Conservation (phyloP, 345 rosid genomes). For the Ceriops tagal region DNA sequence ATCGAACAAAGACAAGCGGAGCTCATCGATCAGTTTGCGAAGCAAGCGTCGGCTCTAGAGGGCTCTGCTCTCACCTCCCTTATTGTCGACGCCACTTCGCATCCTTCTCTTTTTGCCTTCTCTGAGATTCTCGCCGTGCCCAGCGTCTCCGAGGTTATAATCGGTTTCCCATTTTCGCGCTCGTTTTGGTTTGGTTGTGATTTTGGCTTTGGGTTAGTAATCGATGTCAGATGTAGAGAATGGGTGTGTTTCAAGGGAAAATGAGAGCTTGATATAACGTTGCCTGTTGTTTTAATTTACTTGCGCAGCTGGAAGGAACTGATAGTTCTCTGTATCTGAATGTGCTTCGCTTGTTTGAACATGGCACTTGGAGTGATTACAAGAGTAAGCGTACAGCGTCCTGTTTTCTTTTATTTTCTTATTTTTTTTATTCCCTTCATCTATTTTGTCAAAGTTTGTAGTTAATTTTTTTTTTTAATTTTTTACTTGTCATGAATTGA, state of each 20-base stretch:
- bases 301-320: conserved; percentile 79
- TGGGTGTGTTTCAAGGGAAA: background rate
- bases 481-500: background rate
- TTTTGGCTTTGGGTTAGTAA: background rate
- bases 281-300: background rate
- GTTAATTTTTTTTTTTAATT: background rate
- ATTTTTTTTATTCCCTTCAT: background rate
- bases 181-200: background rate
- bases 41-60: conserved; percentile 47
- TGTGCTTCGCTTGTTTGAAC: conserved; percentile 73
- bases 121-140: conserved; percentile 86
- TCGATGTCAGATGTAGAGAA: background rate
- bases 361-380: conserved; percentile 94
- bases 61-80: conserved; percentile 55
- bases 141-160: conserved; percentile 45
- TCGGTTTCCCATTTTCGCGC: background rate
- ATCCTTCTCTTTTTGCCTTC: conserved; percentile 86
- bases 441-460: background rate
- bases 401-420: background rate
- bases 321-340: conserved; percentile 52
- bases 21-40: conserved; percentile 58
- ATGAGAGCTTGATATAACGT: background rate
- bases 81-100: conserved; percentile 75
- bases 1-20: conserved; percentile 81
- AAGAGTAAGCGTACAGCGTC: conserved; percentile 44